Conservation (phyloP, 768 basidiomycete genomes). For the Serendipita sp. region DNA sequence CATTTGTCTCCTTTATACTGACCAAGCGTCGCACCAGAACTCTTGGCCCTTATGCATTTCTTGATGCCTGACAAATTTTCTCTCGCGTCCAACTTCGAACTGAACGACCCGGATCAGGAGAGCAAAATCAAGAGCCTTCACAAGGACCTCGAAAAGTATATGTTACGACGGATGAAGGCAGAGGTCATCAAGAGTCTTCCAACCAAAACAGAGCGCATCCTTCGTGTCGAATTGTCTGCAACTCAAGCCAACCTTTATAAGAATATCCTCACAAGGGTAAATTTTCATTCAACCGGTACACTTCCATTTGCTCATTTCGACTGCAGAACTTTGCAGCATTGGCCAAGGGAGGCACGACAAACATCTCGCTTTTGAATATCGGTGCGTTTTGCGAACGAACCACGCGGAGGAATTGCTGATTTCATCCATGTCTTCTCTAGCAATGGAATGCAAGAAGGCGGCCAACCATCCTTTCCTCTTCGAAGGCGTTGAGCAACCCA, state of each 20-base stretch:
- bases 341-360: constrained; percentile 63
- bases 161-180: constrained; percentile 87
- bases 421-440: constrained; percentile 27
- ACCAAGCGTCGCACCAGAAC: constrained; percentile 34
- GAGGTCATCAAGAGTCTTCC: constrained; percentile 94
- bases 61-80: constrained; percentile 97
- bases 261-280: constrained; percentile 85
- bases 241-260: constrained; percentile 98
- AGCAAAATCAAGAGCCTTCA: constrained; percentile 92
- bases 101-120: constrained; percentile 87
- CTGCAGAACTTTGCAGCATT: constrained; percentile 81
- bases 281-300: constrained; percentile 6
- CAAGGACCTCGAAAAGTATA: constrained; percentile 78
- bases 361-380: constrained; percentile 92
- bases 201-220: constrained; percentile 94
- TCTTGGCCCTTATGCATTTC: constrained; percentile 97
- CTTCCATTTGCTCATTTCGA: neutral
- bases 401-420: constrained; percentile 4
- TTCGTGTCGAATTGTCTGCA: constrained; percentile 93
- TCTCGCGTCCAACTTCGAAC: constrained; percentile 87
- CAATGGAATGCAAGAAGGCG: constrained; percentile 98
- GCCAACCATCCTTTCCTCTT: constrained; percentile 97
- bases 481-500: constrained; percentile 73
- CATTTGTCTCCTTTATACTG: neutral
- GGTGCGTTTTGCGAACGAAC: constrained; percentile 28